phyloP scores from a whole-genome alignment of 2,329 filamentous ascomycete genomes.

The Penicillium sp. region DNA sequence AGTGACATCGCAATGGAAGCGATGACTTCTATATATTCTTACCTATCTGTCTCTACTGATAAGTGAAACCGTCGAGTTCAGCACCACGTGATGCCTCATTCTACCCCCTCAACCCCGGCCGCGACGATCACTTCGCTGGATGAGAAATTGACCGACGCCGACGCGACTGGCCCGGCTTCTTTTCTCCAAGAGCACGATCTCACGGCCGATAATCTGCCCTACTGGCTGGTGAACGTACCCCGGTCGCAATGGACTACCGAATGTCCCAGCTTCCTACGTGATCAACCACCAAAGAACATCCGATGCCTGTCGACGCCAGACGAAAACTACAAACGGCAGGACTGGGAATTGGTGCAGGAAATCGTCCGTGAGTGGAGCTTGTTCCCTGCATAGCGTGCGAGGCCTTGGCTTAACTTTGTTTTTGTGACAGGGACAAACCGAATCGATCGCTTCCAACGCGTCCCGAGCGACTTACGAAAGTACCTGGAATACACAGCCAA shows the following conservation, averaged over 20 bases:
- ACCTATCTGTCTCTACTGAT: neutral
- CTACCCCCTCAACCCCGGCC: conserved; percentile 16
- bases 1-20: conserved; percentile 8
- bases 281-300: conserved; percentile 62
- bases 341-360: conserved; percentile 64
- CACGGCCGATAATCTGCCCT: conserved; percentile 47
- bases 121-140: conserved; percentile 23
- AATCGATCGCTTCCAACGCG: conserved; percentile 69
- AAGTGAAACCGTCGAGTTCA: neutral
- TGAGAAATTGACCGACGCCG: conserved; percentile 18
- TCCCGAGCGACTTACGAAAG: conserved; percentile 69
- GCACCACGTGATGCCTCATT: conserved; percentile 7
- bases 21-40: neutral
- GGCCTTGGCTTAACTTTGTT: neutral
- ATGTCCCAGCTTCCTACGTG: conserved; percentile 67
- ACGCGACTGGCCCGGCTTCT: conserved; percentile 9
- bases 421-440: conserved; percentile 53
- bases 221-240: conserved; percentile 80
- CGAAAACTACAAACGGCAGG: conserved; percentile 55
- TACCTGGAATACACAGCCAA: conserved; percentile 67
- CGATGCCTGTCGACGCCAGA: conserved; percentile 67
- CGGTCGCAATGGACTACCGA: conserved; percentile 54
- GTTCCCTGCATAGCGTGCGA: conserved; percentile 1
- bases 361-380: conserved; percentile 49
- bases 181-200: conserved; percentile 10